Conservation (phyloP, 108 stramenopile species). For the Mediolabrus comicus region DNA sequence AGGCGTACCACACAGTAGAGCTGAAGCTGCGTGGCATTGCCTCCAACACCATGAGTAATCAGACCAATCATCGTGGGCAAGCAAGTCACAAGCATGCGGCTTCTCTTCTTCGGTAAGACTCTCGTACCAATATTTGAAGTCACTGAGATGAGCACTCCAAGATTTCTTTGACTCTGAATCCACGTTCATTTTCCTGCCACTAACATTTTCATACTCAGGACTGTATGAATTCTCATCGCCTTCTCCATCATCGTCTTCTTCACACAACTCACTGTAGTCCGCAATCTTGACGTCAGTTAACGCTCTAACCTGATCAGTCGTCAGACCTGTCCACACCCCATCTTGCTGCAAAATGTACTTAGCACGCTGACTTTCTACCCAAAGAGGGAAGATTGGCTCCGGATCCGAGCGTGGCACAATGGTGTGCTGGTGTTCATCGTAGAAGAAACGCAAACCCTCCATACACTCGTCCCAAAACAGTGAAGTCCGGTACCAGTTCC, state of each 20-base stretch:
- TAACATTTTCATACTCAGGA: neutral
- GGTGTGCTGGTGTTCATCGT: constrained; percentile 37
- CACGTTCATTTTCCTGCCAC: neutral
- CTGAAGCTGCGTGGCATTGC: constrained; percentile 29
- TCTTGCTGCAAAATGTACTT: constrained; percentile 21
- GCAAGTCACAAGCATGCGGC: constrained; percentile 1
- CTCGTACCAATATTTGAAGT: constrained; percentile 22
- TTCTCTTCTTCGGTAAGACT: neutral
- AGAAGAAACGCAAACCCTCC: constrained; percentile 40
- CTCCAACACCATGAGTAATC: constrained; percentile 38
- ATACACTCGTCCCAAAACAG: constrained; percentile 44
- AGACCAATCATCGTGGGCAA: constrained; percentile 11
- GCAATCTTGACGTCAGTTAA: constrained; percentile 29
- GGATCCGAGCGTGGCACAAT: constrained; percentile 27
- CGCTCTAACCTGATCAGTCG: constrained; percentile 15
- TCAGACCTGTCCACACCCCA: constrained; percentile 29
- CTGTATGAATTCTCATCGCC: neutral
- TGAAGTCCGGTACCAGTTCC: constrained; percentile 9
- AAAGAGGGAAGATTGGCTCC: constrained; percentile 18
- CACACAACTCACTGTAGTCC: constrained; percentile 17
- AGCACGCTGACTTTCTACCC: constrained; percentile 39
- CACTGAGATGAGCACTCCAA: constrained; percentile 8
- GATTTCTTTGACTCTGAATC: constrained; percentile 13
- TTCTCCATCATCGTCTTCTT: neutral
- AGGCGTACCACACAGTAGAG: constrained; percentile 32